These are phyloP conservation scores for Penicillium hordei DNA, from an alignment of 2,329 filamentous ascomycete species.

Conservation along the genomic window DNA sequence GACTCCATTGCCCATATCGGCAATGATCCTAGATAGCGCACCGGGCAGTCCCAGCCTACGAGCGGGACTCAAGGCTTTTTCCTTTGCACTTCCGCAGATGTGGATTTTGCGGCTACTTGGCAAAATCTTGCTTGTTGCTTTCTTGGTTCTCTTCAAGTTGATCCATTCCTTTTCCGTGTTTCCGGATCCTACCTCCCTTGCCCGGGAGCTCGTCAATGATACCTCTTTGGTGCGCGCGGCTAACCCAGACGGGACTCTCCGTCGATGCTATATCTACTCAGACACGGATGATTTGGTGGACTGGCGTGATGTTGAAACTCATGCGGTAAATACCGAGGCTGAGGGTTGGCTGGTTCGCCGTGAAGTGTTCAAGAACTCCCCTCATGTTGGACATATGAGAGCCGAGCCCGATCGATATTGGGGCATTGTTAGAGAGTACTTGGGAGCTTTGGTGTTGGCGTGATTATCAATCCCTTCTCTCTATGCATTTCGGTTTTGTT, in stretches of 20 bases:
- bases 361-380: slow-evolving; percentile 39
- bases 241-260: slow-evolving; percentile 9
- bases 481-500: background rate
- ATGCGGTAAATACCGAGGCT: slow-evolving; percentile 34
- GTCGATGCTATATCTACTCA: slow-evolving; percentile 44
- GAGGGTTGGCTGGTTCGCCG: slow-evolving; percentile 35
- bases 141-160: slow-evolving; percentile 24
- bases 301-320: slow-evolving; percentile 39
- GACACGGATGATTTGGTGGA: slow-evolving; percentile 40
- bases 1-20: slow-evolving; percentile 39
- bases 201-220: slow-evolving; percentile 36
- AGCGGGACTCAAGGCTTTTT: slow-evolving; percentile 34
- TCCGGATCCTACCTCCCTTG: slow-evolving; percentile 29
- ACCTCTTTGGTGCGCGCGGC: slow-evolving; percentile 18
- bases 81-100: slow-evolving; percentile 36
- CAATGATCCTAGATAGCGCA: slow-evolving; percentile 48
- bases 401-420: slow-evolving; percentile 42
- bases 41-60: slow-evolving; percentile 40
- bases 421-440: slow-evolving; percentile 33
- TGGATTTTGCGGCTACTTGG: slow-evolving; percentile 32
- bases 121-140: slow-evolving; percentile 26
- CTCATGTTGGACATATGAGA: slow-evolving; percentile 45
- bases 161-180: slow-evolving; percentile 19
- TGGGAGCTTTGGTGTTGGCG: slow-evolving; percentile 12
- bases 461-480: background rate